Conservation (phyloP, 2,329 filamentous ascomycete species). For the Venturia nashicola region DNA sequence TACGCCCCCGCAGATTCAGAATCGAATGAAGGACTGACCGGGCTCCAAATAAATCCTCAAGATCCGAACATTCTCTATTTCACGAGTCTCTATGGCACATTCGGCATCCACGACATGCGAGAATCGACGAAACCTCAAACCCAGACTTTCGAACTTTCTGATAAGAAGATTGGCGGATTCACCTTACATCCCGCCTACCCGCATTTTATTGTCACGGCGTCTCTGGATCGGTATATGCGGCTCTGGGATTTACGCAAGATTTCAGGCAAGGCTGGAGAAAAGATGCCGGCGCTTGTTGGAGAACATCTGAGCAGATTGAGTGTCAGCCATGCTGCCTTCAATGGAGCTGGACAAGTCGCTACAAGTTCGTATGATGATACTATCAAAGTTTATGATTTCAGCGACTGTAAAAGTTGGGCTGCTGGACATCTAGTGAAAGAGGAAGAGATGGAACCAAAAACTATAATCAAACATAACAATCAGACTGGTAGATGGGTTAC, state of each 20-base stretch:
- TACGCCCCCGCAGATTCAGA: constrained; percentile 61
- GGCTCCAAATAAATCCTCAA: constrained; percentile 62
- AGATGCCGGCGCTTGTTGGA: constrained; percentile 58
- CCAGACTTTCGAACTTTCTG: constrained; percentile 63
- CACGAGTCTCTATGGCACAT: constrained; percentile 68
- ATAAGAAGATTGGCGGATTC: constrained; percentile 95
- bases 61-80: constrained; percentile 71
- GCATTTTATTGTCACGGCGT: constrained; percentile 78
- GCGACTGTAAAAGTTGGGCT: constrained; percentile 19
- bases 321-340: constrained; percentile 89
- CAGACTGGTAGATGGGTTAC: constrained; percentile 94
- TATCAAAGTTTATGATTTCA: constrained; percentile 80
- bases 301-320: constrained; percentile 74
- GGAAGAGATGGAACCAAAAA: constrained; percentile 54
- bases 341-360: constrained; percentile 69
- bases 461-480: constrained; percentile 74
- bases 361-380: constrained; percentile 94
- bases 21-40: constrained; percentile 69
- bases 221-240: constrained; percentile 76
- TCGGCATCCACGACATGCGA: constrained; percentile 73
- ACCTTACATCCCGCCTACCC: constrained; percentile 67
- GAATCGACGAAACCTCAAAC: constrained; percentile 37
- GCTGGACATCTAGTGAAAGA: constrained; percentile 44
- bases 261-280: constrained; percentile 45
- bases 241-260: constrained; percentile 88